Base-by-base conservation (phyloP, 352 stramenopile species). In the Phytophthora brassicae region DNA sequence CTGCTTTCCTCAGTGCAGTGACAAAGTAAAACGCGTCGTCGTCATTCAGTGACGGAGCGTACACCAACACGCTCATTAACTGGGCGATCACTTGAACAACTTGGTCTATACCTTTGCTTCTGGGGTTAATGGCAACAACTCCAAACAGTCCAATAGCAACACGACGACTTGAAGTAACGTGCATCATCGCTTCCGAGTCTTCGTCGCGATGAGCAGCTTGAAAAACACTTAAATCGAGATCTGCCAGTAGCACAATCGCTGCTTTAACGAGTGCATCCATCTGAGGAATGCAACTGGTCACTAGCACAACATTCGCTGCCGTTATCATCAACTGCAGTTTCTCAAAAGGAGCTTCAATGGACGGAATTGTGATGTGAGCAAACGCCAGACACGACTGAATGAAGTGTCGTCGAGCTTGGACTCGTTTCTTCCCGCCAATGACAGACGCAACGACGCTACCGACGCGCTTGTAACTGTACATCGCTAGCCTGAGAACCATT, bases 331-430 rank as follows among this genome's bases (percentile, higher is more conserved):
- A 60, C 26, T 93, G 58, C 8, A 97, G 58, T 33, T 84, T 86
- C 16, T 77, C 56, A 14, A 77, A 44, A 2, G 63, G 24, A 5
- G 77, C 51, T 1, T 76, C 60, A 22, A 97, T 88, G 19, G 82
- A 94, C 22, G 90, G 90, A 20, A 96, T 95, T 26, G 88, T 97
- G 51, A 97, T 91, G 56, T 96, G 86, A 9, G 81, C 82, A 51
- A 91, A 97, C 6, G 90, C 90, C n/a, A 96, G 63, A 51, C 88
- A 96, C 2, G 86, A 94, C 47, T 96, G 95, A 61, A 95, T 76
- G 31, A 97, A 94, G 39, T 78, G 72, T 4, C 79, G 74, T n/a
- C 72, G 67, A 6, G 61, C 64, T 55, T 87, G 72, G 20, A 31
- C 22, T 7, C 59, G 58, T 49, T 72, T 72, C 56, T 59, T 75